Percentiles rank a stretch among this genome's conserved stretches.
Conservation (phyloP, 2,329 filamentous ascomycete species). For the Fusarium continuum region DNA sequence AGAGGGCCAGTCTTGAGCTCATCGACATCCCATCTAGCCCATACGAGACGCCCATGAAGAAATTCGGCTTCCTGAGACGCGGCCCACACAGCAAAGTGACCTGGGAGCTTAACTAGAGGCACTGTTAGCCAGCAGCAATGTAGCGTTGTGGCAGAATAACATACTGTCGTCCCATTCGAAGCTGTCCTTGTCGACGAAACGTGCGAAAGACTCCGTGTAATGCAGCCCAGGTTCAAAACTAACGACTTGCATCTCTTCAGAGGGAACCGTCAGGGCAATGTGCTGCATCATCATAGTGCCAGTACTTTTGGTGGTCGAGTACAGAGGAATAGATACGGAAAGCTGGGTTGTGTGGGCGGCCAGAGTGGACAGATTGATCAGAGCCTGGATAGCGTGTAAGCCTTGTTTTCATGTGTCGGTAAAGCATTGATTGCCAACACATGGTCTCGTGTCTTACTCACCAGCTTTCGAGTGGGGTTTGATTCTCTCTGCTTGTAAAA, state of each 20-base stretch:
- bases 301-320: slow-evolving; percentile 52
- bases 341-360: background rate
- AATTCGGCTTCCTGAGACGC: slow-evolving; percentile 15
- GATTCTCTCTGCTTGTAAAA: slow-evolving; percentile 2
- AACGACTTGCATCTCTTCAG: slow-evolving; percentile 42
- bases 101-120: background rate
- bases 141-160: fast-evolving
- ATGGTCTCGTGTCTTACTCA: no score
- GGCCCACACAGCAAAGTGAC: slow-evolving; percentile 16
- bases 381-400: fast-evolving
- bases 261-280: slow-evolving; percentile 48
- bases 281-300: slow-evolving; percentile 50
- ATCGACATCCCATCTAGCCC: slow-evolving; percentile 17
- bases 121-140: background rate
- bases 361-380: background rate
- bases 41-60: slow-evolving; percentile 5
- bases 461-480: background rate
- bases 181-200: background rate
- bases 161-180: slow-evolving; percentile 14
- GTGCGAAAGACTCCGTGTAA: slow-evolving; percentile 1
- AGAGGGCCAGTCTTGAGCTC: slow-evolving; percentile 2
- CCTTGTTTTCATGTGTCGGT: fast-evolving
- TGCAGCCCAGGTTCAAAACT: slow-evolving; percentile 27
- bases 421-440: no score
- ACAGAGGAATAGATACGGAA: slow-evolving; percentile 32